Percentiles rank a stretch among this genome's conserved stretches.
Conservation (phyloP, 805 yeast species). For the Candida rishiriensis region DNA sequence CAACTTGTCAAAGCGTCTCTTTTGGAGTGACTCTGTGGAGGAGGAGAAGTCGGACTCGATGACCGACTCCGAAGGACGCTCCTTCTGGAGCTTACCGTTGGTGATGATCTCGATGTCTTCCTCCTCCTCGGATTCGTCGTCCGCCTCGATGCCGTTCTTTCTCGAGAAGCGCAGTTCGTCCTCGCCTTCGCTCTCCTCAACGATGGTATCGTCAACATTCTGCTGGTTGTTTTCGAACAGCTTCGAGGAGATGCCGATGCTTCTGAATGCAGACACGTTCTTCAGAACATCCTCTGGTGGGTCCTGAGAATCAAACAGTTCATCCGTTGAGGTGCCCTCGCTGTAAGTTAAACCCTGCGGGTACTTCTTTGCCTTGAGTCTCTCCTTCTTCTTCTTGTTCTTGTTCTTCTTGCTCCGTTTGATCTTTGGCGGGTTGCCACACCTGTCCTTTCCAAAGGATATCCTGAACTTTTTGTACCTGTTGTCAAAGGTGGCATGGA, state of each 20-base stretch:
- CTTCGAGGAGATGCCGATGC: constrained; percentile 25
- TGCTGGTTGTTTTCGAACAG: constrained; percentile 7
- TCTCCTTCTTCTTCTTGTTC: constrained; percentile 30
- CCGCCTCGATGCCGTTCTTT: background rate
- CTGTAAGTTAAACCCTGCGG: background rate
- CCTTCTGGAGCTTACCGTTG: background rate
- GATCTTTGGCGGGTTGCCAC: constrained; percentile 67
- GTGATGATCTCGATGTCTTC: constrained; percentile 14
- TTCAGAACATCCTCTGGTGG: constrained; percentile 5
- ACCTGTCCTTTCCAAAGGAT: constrained; percentile 67
- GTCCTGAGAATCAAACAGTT: background rate
- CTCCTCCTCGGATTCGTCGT: constrained; percentile 8
- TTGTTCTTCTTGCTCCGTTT: constrained; percentile 39
- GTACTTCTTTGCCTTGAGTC: constrained; percentile 2
- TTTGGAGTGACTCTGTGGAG: constrained; percentile 5
- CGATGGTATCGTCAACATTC: background rate
- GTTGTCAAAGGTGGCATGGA: constrained; percentile 37
- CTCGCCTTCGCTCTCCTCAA: constrained; percentile 2
- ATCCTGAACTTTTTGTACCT: constrained; percentile 54
- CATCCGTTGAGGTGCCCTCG: background rate
- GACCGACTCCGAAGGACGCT: no score
- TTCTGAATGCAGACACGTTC: constrained; percentile 14
- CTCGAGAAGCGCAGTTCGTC: background rate
- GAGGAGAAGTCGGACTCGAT: background rate
- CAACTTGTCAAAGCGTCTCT: constrained; percentile 1